A percentile compares a stretch with the other conserved stretches of the same genome.
Evolutionary conservation across 192 early-diverging fungal species (phyloP).

Genomic region (Podila epicladia): DNA sequence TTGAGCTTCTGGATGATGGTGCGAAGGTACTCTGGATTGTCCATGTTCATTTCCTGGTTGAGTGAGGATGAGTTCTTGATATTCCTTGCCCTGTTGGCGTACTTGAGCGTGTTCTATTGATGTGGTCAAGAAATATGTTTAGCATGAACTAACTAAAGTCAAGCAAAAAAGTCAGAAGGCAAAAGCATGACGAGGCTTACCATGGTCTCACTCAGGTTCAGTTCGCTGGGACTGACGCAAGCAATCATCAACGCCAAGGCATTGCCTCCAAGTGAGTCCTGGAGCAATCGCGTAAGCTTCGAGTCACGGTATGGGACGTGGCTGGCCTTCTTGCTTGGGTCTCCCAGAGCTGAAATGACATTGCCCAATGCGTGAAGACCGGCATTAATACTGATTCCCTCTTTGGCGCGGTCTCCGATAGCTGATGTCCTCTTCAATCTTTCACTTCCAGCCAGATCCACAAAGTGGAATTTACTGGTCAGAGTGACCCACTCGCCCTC

Average conservation of each 20-base stretch:
- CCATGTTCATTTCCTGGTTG: constrained; percentile 77
- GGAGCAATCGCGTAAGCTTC: constrained; percentile 95
- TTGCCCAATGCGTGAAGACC: constrained; percentile 96
- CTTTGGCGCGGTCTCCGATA: constrained; percentile 91
- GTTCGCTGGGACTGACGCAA: constrained; percentile 89
- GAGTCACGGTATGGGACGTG: constrained; percentile 98
- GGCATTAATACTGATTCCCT: constrained; percentile 97
- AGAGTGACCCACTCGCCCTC: constrained; percentile 70
- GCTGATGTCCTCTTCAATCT: constrained; percentile 93
- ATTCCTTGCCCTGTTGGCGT: constrained; percentile 95
- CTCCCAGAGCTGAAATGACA: constrained; percentile 97
- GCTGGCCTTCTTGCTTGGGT: constrained; percentile 64
- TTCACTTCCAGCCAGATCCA: constrained; percentile 98
- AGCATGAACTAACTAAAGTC: neutral
- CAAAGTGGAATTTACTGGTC: constrained; percentile 96
- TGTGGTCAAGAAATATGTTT: neutral
- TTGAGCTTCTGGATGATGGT: constrained; percentile 71
- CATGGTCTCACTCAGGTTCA: constrained; percentile 88
- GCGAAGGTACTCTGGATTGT: constrained; percentile 74
- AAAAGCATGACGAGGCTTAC: constrained; percentile 11
- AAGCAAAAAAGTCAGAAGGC: neutral
- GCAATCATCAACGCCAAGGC: constrained; percentile 96
- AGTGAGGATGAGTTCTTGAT: constrained; percentile 92
- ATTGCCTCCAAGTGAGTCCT: constrained; percentile 96
- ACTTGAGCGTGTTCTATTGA: constrained; percentile 87